A percentile compares a stretch with the other conserved stretches of the same genome.
Conservation (phyloP, 805 yeast species). For the Candida quercuum region DNA sequence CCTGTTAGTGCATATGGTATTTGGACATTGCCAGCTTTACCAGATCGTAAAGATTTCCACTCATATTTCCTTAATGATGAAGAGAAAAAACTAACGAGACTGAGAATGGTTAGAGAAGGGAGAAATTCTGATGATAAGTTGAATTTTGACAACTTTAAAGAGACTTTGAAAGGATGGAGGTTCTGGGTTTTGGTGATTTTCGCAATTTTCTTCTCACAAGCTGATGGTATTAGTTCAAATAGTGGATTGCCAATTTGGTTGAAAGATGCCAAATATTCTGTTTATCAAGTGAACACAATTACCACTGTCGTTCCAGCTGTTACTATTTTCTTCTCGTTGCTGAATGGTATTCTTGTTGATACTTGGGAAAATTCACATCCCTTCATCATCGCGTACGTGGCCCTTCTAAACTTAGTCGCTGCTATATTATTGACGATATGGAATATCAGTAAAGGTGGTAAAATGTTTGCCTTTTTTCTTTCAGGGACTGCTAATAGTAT, state of each 20-base stretch:
- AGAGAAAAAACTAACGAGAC: slow-evolving; percentile 47
- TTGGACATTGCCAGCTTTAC: slow-evolving; percentile 61
- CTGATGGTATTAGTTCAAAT: slow-evolving; percentile 28
- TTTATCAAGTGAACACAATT: slow-evolving; percentile 40
- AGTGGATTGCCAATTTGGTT: slow-evolving; percentile 41
- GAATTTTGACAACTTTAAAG: slow-evolving; percentile 5
- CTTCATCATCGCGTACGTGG: slow-evolving; percentile 20
- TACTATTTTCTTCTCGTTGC: slow-evolving; percentile 16
- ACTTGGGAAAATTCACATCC: slow-evolving; percentile 23
- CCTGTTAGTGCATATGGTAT: slow-evolving; percentile 36
- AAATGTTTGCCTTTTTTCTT: slow-evolving; percentile 56
- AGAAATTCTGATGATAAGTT: slow-evolving; percentile 20
- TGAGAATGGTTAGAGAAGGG: slow-evolving; percentile 26
- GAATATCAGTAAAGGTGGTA: slow-evolving; percentile 47
- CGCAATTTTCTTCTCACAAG: slow-evolving; percentile 29
- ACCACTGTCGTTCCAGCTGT: slow-evolving; percentile 52
- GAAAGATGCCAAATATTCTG: slow-evolving; percentile 32
- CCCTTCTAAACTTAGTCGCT: slow-evolving; percentile 25
- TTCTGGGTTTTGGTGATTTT: slow-evolving; percentile 37
- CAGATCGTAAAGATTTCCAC: slow-evolving; percentile 39
- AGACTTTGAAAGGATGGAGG: slow-evolving; percentile 13
- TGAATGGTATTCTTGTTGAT: slow-evolving; percentile 26
- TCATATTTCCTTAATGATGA: slow-evolving; percentile 48
- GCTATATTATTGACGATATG: slow-evolving; percentile 25
- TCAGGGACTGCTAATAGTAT: slow-evolving; percentile 56